These are phyloP conservation scores for Trichoderma sp. DNA, from an alignment of 2,329 filamentous ascomycete genomes.

Conservation along the genomic window DNA sequence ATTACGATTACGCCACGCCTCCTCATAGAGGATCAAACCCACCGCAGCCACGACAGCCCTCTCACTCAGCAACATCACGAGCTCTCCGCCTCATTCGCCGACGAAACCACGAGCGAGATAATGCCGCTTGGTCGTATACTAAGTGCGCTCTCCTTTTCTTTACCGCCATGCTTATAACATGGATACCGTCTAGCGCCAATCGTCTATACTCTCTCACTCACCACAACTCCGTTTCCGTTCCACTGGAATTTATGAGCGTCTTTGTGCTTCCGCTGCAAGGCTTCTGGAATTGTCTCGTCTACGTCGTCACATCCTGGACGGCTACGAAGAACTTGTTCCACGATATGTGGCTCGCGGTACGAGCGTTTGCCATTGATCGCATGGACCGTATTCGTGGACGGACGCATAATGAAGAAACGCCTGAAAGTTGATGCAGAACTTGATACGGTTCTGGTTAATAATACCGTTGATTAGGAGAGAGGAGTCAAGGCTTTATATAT, in stretches of 20 bases:
- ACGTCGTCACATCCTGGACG: conserved; percentile 60
- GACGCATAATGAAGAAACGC: neutral
- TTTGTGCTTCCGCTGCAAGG: conserved; percentile 74
- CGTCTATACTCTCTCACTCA: conserved; percentile 63
- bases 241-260: conserved; percentile 62
- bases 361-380: neutral
- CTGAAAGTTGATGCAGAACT: neutral
- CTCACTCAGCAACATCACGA: neutral
- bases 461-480: neutral
- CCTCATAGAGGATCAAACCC: neutral
- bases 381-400: neutral
- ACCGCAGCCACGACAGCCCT: neutral
- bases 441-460: neutral
- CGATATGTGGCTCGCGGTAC: conserved; percentile 16
- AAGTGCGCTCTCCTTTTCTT: conserved; percentile 66
- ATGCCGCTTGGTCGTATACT: conserved; percentile 61
- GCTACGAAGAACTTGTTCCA: conserved; percentile 43
- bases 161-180: conserved; percentile 61
- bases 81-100: conserved; percentile 18
- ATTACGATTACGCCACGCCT: neutral
- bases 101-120: conserved; percentile 47
- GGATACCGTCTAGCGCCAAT: conserved; percentile 71
- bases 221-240: conserved; percentile 45
- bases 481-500: neutral
- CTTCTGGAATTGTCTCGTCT: conserved; percentile 75